Evolutionary conservation across 768 basidiomycete species (phyloP).

Genomic region (Pilatotrama ljubarskyi): DNA sequence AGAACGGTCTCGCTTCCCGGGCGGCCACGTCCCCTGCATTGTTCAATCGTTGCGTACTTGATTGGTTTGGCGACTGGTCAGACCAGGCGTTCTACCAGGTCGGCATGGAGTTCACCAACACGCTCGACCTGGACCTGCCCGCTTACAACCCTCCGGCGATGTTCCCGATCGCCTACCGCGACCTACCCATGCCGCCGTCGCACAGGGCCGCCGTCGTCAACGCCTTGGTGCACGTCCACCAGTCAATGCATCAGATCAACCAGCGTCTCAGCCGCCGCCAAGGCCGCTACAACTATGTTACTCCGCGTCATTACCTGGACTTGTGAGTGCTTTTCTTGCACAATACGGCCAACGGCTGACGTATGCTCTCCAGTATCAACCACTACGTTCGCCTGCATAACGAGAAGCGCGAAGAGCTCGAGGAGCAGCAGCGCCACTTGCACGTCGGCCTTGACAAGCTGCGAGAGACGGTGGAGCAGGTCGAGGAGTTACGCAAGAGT

Average conservation of each 20-base stretch:
- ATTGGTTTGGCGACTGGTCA: conserved; percentile 99
- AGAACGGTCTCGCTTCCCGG: conserved; percentile 91
- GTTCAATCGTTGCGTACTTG: conserved; percentile 98
- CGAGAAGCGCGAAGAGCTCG: conserved; percentile 95
- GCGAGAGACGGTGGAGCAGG: conserved; percentile 92
- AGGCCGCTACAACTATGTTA: conserved; percentile 96
- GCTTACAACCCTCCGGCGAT: conserved; percentile 75
- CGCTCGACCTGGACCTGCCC: conserved; percentile 87
- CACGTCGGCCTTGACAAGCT: conserved; percentile 98
- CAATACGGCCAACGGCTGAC: background rate
- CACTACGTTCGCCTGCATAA: conserved; percentile 94
- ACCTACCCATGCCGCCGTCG: conserved; percentile 79
- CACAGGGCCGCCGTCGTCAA: conserved; percentile 93
- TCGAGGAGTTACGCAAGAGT: conserved; percentile 93
- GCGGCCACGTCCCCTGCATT: conserved; percentile 97
- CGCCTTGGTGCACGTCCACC: conserved; percentile 89
- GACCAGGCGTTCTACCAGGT: conserved; percentile 99
- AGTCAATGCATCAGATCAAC: conserved; percentile 87
- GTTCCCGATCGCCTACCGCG: conserved; percentile 90
- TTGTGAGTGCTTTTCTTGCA: conserved; percentile 65
- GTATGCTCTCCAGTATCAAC: conserved; percentile 66
- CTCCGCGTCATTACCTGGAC: conserved; percentile 96
- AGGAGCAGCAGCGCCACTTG: conserved; percentile 97
- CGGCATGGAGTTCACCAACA: conserved; percentile 93
- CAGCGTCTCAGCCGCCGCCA: conserved; percentile 85